Base-by-base conservation (phyloP, 177 flowering plant genomes). In the Telopea speciosissima region DNA sequence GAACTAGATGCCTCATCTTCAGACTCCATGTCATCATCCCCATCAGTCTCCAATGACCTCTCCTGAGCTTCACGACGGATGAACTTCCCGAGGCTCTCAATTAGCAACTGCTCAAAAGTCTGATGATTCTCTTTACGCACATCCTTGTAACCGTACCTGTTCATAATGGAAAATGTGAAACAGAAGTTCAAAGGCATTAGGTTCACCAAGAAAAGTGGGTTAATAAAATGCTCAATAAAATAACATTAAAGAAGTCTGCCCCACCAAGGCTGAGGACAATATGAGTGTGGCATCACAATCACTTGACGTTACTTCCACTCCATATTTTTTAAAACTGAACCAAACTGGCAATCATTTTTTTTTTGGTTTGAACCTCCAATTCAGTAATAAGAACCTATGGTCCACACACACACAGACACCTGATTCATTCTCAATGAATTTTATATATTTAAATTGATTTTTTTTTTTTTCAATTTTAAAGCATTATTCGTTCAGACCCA, bases 121-220 rank as follows among this genome's bases (percentile, higher is more conserved):
- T 87, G 91, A 74, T 92, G 97, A 80, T 89, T 91, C 82, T 92
- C 97, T 82, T 91, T 95, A 14, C 93, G 87, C 9, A 85, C 90
- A 81, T 95, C 99, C 78, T 92, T 95, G 88, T 95, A 95, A n/a
- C 99, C 99, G 77, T 95, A 95, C 82, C 99, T 95, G 83, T 67
- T 63, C 22, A 76, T 64, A 56, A 62, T n/a, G 23, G 54, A 10
- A 16, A 13, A 16, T 12, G 19, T 49, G 54, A 17, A 13, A 49
- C 5, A 16, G 17, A 49, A 49, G 14, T 49, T 49, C 8, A 1
- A 49, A 49, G 54, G 54, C 19, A 16, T 11, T 13, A 11, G 54
- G 14, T 12, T 44, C 54, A 49, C 54, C 19, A 16, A 49, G 19
- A 11, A 49, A 12, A 49, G 40, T 49, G 54, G 16, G 17, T 49